Evolutionary conservation across 805 yeast genomes (phyloP).

Genomic region (Blastobotrys terrestris): DNA sequence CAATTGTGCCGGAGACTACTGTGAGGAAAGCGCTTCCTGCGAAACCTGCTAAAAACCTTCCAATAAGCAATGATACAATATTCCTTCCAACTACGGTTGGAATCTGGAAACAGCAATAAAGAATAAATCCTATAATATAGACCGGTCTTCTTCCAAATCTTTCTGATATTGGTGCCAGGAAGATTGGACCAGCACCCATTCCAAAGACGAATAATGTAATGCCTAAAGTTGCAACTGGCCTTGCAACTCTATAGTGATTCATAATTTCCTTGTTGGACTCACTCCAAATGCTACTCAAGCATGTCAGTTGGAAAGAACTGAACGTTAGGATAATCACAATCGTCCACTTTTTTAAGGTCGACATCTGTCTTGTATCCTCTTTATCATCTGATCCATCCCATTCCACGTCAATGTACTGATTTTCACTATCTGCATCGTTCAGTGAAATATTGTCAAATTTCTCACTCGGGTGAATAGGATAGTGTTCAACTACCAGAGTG

Average conservation of each 20-base stretch:
- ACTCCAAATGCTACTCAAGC: constrained; percentile 45
- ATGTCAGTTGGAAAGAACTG: constrained; percentile 29
- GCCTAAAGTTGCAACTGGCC: constrained; percentile 41
- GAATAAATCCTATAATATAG: constrained; percentile 46
- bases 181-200: constrained; percentile 57
- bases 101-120: constrained; percentile 43
- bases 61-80: constrained; percentile 43
- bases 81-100: constrained; percentile 40
- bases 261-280: constrained; percentile 37
- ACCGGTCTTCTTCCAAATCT: constrained; percentile 64
- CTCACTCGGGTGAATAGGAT: neutral
- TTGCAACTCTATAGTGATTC: constrained; percentile 34
- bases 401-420: neutral
- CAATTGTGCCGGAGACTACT: constrained; percentile 76
- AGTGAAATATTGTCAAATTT: neutral
- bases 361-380: constrained; percentile 33
- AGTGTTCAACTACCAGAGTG: neutral
- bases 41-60: constrained; percentile 69
- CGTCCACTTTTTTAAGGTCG: constrained; percentile 34
- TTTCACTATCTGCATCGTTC: neutral
- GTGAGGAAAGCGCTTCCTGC: constrained; percentile 70
- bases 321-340: constrained; percentile 27
- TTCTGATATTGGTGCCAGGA: constrained; percentile 66
- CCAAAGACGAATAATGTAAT: constrained; percentile 52
- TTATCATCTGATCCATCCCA: constrained; percentile 29